phyloP scores from a whole-genome alignment of 1,139 yeast species.

The Candida sanyaensis region DNA sequence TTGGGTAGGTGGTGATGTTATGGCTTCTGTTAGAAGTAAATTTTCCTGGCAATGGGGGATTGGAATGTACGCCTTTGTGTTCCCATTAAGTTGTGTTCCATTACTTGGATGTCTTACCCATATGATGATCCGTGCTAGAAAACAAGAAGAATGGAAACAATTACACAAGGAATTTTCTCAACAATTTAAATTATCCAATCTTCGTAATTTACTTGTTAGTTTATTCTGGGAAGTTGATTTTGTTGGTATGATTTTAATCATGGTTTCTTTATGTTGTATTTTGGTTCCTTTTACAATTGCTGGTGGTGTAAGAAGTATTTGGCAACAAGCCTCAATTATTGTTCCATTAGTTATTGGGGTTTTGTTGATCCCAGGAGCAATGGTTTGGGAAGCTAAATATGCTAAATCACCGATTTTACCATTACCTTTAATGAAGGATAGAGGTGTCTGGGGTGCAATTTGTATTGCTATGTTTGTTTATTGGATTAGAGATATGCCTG shows the following conservation, averaged over 20 bases:
- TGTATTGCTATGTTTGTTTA: constrained; percentile 54
- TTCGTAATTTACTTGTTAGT: constrained; percentile 21
- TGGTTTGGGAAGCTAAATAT: constrained; percentile 53
- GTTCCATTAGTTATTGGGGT: constrained; percentile 69
- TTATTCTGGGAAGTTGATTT: constrained; percentile 56
- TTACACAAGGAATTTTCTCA: constrained; percentile 22
- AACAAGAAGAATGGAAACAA: constrained; percentile 44
- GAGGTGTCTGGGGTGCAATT: constrained; percentile 60
- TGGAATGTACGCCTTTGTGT: constrained; percentile 79
- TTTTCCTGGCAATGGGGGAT: constrained; percentile 69
- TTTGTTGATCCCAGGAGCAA: constrained; percentile 53
- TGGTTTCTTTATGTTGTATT: constrained; percentile 55
- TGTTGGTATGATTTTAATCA: constrained; percentile 51
- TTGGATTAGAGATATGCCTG: constrained; percentile 67
- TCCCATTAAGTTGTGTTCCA: constrained; percentile 66
- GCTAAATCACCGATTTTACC: constrained; percentile 64
- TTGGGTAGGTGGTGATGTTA: constrained; percentile 70
- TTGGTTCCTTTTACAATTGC: constrained; percentile 57
- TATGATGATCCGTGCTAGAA: constrained; percentile 55
- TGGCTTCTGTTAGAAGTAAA: constrained; percentile 20
- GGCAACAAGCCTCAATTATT: constrained; percentile 55
- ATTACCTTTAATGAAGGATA: constrained; percentile 54
- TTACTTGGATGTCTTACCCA: constrained; percentile 53
- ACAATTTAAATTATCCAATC: constrained; percentile 16
- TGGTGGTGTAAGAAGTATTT: constrained; percentile 53